Evolutionary conservation across 441 rosid genomes (phyloP), one percentile per base, ranked within the genome.

Genomic region (Arabidopsis lyrata): DNA sequence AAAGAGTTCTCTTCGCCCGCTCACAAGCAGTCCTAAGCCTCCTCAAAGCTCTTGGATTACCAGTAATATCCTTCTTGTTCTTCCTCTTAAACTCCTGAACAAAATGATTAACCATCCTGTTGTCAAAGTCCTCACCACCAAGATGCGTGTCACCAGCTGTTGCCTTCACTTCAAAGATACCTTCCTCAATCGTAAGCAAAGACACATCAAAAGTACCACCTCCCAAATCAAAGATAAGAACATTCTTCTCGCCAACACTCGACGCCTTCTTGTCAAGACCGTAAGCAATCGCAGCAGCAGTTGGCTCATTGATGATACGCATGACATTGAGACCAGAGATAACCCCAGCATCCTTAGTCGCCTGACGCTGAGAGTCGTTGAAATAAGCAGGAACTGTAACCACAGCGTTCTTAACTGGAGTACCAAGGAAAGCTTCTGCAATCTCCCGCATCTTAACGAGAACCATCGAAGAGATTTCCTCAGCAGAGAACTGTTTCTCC

Each of bases 191-290:
- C 0, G 91, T 83, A 5, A 87, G 83, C 79, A 87, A 58, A 0
- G 88, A 85, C 2, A 87, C 91, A 72, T 87, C 91, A n/a, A 87
- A 87, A 6, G 91, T 87, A 5, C 91, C 91, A 53, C 88, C 91
- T 0, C 88, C 91, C 53, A 86, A 48, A 44, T 86, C 88, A 14
- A 86, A 86, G 41, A 86, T 84, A 36, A 86, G 52, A 18, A 86
- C 88, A 4, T 86, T 86, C 86, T 86, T 86, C 81, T 86, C 86
- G 0, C 89, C 85, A 39, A 73, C 81, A 16, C 81, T 84, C 1
- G 81, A 69, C 0, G 87, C 87, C 72, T 82, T 86, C 63, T 81
- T 86, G 59, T 86, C 88, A 18, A 86, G 85, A 63, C 91, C 88
- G 32, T 87, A 88, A 2, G 91, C 93, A 73, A 86, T 84, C 2